phyloP scores from a whole-genome alignment of 2,329 filamentous ascomycete species.

The Pseudomassariella vexata region DNA sequence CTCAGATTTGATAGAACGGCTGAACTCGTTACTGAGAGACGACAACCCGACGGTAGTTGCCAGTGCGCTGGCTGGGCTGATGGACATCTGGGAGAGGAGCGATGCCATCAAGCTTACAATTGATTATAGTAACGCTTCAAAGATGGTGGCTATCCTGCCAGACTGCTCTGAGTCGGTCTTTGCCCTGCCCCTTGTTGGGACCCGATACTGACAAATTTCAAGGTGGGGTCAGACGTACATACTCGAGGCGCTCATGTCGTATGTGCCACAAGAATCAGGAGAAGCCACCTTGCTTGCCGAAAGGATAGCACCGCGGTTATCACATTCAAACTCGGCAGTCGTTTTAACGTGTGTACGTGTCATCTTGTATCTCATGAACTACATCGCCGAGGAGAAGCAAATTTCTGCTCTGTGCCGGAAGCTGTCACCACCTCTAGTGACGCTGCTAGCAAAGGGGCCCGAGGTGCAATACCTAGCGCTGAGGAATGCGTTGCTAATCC shows the following conservation, averaged over 20 bases:
- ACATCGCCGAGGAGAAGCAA: conserved; percentile 87
- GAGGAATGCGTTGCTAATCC: conserved; percentile 85
- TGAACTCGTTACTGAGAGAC: conserved; percentile 86
- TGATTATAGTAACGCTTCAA: conserved; percentile 94
- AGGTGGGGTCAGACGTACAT: conserved; percentile 99
- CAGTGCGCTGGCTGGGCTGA: conserved; percentile 81
- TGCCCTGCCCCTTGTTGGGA: background rate
- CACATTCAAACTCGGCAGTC: conserved; percentile 94
- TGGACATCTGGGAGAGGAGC: conserved; percentile 98
- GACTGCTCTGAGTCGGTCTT: conserved; percentile 87
- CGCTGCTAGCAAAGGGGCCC: conserved; percentile 87
- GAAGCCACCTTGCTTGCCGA: conserved; percentile 89
- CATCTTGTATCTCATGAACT: conserved; percentile 97
- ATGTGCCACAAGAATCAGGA: conserved; percentile 83
- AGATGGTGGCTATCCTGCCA: conserved; percentile 92
- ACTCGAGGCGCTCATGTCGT: conserved; percentile 94
- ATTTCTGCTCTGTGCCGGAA: conserved; percentile 84
- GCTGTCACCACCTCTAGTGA: conserved; percentile 90
- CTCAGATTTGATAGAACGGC: conserved; percentile 84
- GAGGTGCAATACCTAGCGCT: conserved; percentile 98
- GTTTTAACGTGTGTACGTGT: conserved; percentile 95
- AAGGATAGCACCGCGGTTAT: conserved; percentile 88
- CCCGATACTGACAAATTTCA: conserved; percentile 7
- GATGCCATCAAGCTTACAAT: conserved; percentile 97
- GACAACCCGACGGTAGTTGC: conserved; percentile 98